Evolutionary conservation across 1,284 basidiomycete species (phyloP).

Genomic region (Ganoderma lucidum): DNA sequence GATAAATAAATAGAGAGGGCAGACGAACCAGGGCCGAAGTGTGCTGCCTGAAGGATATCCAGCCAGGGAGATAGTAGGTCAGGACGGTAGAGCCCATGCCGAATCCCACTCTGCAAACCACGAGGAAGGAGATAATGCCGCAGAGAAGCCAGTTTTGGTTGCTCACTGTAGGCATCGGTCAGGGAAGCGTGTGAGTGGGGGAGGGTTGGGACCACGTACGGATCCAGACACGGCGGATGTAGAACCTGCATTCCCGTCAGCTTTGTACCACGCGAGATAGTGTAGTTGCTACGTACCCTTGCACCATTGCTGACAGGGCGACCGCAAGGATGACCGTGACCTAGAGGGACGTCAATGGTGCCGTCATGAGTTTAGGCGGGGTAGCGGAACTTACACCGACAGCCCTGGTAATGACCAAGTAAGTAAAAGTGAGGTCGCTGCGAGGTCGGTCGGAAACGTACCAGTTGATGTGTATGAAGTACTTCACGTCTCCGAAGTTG

Average conservation of each 20-base stretch:
- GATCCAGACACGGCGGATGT: slow-evolving; percentile 31
- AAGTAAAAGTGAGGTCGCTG: too few relatives aligned
- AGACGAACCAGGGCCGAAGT: slow-evolving; percentile 15
- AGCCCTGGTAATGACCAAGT: slow-evolving; percentile 15
- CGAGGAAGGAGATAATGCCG: slow-evolving; percentile 17
- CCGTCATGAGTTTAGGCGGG: background rate
- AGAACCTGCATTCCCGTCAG: slow-evolving; percentile 17
- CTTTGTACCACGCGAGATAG: too few relatives aligned
- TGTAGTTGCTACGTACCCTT: slow-evolving; percentile 15
- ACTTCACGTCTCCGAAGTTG: slow-evolving; percentile 21
- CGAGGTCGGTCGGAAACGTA: slow-evolving; percentile 8
- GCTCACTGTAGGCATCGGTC: slow-evolving; percentile 17
- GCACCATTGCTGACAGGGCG: slow-evolving; percentile 25
- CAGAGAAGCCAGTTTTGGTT: slow-evolving; percentile 23
- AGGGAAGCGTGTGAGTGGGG: background rate
- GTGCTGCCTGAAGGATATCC: slow-evolving; percentile 22
- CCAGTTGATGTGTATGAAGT: slow-evolving; percentile 26
- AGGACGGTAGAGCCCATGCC: slow-evolving; percentile 27
- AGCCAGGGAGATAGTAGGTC: slow-evolving; percentile 21
- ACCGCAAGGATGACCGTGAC: slow-evolving; percentile 25
- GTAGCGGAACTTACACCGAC: slow-evolving; percentile 20
- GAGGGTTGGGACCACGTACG: slow-evolving; percentile 14
- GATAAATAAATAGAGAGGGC: accelerated
- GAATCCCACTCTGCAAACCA: slow-evolving; percentile 21
- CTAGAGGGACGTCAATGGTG: slow-evolving; percentile 4